A percentile compares a stretch with the other conserved stretches of the same genome.
phyloP scores from a whole-genome alignment of 2,329 filamentous ascomycete genomes.

The Calonectria multiphialidica region DNA sequence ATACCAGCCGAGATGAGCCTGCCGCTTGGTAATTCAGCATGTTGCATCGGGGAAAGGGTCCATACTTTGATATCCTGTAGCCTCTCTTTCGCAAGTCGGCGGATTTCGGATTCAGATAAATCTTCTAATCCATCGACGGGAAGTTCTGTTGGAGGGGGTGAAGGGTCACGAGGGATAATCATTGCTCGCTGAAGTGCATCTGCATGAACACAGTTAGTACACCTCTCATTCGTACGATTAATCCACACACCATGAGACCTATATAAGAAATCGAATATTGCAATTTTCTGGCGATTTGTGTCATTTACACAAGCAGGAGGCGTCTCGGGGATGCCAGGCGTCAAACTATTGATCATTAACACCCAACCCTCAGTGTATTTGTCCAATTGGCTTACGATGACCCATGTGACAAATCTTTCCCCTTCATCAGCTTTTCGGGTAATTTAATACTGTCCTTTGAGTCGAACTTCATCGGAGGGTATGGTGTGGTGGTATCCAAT shows the following conservation, averaged over 20 bases:
- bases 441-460: neutral
- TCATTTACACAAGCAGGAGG: neutral
- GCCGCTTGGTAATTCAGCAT: neutral
- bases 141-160: neutral
- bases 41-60: neutral
- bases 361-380: neutral
- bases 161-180: conserved; percentile 36
- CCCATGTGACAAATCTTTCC: conserved; percentile 40
- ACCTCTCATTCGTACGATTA: neutral
- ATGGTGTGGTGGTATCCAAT: neutral
- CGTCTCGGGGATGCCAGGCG: neutral
- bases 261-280: conserved; percentile 34
- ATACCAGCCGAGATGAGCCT: neutral
- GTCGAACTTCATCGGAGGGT: neutral
- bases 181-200: conserved; percentile 36
- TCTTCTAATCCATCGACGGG: neutral
- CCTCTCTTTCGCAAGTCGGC: conserved; percentile 34
- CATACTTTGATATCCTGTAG: conserved; percentile 30
- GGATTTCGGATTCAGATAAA: conserved; percentile 33
- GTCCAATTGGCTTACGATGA: conserved; percentile 23
- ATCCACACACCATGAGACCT: conserved; percentile 33
- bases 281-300: neutral
- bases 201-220: conserved; percentile 5
- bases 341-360: neutral
- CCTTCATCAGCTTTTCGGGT: conserved; percentile 43